These are phyloP conservation scores for Kodamaea restingae DNA, from an alignment of 805 yeast genomes.

Conservation along the genomic window DNA sequence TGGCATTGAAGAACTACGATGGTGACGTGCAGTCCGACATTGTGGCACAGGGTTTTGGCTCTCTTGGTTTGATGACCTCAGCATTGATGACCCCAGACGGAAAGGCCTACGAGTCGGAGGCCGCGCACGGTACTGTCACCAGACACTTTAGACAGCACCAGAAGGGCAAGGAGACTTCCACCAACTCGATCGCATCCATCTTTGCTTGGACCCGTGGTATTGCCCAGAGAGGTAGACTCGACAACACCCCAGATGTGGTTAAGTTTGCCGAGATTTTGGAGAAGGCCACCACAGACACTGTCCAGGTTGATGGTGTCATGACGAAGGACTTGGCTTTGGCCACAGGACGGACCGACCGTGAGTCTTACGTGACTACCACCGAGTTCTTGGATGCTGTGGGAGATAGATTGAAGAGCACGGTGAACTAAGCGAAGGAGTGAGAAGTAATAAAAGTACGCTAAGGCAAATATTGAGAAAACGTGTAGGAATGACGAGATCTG, in stretches of 20 bases:
- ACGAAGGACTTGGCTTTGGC: constrained; percentile 94
- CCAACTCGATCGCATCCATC: constrained; percentile 95
- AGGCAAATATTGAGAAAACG: not conserved
- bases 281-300: constrained; percentile 82
- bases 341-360: constrained; percentile 79
- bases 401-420: constrained; percentile 44
- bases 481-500: too few relatives aligned
- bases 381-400: constrained; percentile 86
- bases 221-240: constrained; percentile 87
- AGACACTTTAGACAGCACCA: constrained; percentile 96
- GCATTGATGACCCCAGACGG: constrained; percentile 97
- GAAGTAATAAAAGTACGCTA: too few relatives aligned
- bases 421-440: not conserved
- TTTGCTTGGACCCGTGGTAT: constrained; percentile 97
- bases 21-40: constrained; percentile 97
- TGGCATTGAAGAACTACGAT: constrained; percentile 96
- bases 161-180: constrained; percentile 94
- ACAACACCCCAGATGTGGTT: constrained; percentile 79
- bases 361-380: constrained; percentile 82
- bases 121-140: constrained; percentile 99
- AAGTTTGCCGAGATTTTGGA: constrained; percentile 77
- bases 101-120: constrained; percentile 91
- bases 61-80: constrained; percentile 95
- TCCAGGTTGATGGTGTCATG: constrained; percentile 79
- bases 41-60: constrained; percentile 97